phyloP scores from a whole-genome alignment of 2,329 filamentous ascomycete species.

The Rachicladosporium sp. region DNA sequence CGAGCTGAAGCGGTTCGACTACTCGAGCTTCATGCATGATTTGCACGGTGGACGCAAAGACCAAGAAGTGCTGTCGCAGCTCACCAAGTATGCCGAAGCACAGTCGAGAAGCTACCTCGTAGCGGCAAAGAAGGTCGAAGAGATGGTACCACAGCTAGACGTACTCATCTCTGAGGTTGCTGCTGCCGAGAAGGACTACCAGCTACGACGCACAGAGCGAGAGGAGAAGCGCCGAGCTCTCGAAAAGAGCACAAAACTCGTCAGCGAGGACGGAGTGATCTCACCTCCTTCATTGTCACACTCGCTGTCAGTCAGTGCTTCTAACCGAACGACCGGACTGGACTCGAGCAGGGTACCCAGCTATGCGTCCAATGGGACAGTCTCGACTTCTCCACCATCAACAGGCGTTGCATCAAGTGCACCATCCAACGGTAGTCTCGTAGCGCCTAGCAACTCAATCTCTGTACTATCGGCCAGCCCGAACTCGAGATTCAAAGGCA shows the following conservation, averaged over 20 bases:
- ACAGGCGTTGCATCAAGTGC: constrained; percentile 13
- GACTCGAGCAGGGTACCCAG: constrained; percentile 14
- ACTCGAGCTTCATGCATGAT: constrained; percentile 98
- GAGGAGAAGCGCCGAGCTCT: constrained; percentile 85
- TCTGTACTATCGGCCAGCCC: constrained; percentile 13
- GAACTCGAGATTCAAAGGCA: constrained; percentile 66
- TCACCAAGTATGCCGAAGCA: constrained; percentile 85
- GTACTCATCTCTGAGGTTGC: constrained; percentile 80
- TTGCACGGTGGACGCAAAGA: constrained; percentile 98
- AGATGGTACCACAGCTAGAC: constrained; percentile 76
- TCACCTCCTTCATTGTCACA: constrained; percentile 16
- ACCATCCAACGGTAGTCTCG: constrained; percentile 13
- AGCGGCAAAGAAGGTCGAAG: constrained; percentile 77
- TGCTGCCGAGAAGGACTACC: constrained; percentile 90
- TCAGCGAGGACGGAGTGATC: constrained; percentile 19
- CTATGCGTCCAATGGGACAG: constrained; percentile 8
- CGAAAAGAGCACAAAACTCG: constrained; percentile 65
- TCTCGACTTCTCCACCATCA: constrained; percentile 20
- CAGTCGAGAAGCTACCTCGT: constrained; percentile 74
- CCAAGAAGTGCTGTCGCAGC: constrained; percentile 85
- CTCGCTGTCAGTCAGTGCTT: constrained; percentile 16
- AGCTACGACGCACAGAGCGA: constrained; percentile 84
- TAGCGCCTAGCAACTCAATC: constrained; percentile 8
- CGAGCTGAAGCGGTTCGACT: constrained; percentile 94
- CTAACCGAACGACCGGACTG: constrained; percentile 12